phyloP scores from a whole-genome alignment of 139 green algal species.

The Chlamydomonas sphaeroides region DNA sequence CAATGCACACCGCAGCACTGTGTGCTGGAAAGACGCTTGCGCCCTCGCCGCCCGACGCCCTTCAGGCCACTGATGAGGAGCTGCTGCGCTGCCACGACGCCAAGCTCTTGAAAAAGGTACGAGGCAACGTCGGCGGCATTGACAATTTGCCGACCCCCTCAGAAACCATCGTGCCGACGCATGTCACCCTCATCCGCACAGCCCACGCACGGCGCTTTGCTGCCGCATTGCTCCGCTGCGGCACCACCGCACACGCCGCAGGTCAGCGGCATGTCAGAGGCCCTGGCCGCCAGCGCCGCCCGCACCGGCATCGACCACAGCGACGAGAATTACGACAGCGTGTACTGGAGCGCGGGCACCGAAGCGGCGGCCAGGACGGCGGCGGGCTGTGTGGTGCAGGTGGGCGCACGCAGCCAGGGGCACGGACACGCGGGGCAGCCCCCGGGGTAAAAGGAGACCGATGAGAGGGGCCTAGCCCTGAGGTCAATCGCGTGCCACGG shows the following conservation, averaged over 20 bases:
- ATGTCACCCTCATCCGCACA: not conserved
- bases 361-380: too few relatives aligned
- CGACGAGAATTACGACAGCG: not conserved
- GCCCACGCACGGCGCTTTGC: not conserved
- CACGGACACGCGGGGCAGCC: too few relatives aligned
- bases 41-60: too few relatives aligned
- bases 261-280: too few relatives aligned
- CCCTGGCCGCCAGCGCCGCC: too few relatives aligned
- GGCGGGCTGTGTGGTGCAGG: not conserved
- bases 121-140: not conserved
- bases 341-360: not conserved
- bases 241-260: not conserved
- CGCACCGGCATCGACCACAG: not conserved
- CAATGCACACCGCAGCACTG: too few relatives aligned
- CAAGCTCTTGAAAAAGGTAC: slow-evolving; percentile 56
- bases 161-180: not conserved
- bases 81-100: slow-evolving; percentile 54
- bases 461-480: too few relatives aligned
- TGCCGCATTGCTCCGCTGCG: not conserved
- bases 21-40: not conserved
- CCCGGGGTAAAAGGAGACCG: too few relatives aligned
- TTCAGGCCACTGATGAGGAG: slow-evolving; percentile 61
- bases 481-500: too few relatives aligned
- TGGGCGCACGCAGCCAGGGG: too few relatives aligned
- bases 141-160: not conserved